Base-by-base conservation (phyloP, 179 eudicot species). In the Heliamphora pulchella region DNA sequence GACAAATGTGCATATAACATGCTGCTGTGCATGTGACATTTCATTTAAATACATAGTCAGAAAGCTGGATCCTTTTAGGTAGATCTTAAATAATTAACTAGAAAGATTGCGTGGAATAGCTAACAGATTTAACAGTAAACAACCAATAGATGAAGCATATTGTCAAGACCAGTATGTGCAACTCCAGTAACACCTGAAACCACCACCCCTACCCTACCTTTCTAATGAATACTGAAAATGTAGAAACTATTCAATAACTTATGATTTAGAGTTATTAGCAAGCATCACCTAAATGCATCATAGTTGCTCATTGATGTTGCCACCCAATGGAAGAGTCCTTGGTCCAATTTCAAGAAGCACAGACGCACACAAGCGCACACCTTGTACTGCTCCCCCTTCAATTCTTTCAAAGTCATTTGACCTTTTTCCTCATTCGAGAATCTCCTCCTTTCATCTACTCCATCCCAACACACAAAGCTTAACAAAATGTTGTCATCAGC, bases 291-390 rank as follows among this genome's bases (percentile, higher is more conserved):
- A 71, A 58, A 58, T 58, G 62, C 31, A 31, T 31, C 17, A 48
- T 71, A 48, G 22, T 9, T 71, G 75, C 58, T 50, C 43, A 20
- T 18, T 14, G 75, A 71, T 71, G 50, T 71, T 48, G 59, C 43
- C 53, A 50, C 9, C 17, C 5, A 50, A 51, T 71, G 59, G 50
- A 71, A 71, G 43, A 2, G 31, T 71, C 43, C 59, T 31, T 15
- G 43, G 14, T 50, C 50, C 43, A 47, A 50, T 18, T 71, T 18
- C 41, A 13, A 18, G 18, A 5, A 71, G 1, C 20, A 50, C 43
- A 71, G 13, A 70, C 7, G 1, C 17, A 50, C 59, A 50, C 43
- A 9, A 3, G 39, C 18, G 43, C 3, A 41, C n/a, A 3, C 58
- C 0, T 48, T 59, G 9, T 17, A 71, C 59, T 46, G 31, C 31